Evolutionary conservation across 371 early-diverging fungal species (phyloP).

Genomic region (Sporodiniella umbellata): DNA sequence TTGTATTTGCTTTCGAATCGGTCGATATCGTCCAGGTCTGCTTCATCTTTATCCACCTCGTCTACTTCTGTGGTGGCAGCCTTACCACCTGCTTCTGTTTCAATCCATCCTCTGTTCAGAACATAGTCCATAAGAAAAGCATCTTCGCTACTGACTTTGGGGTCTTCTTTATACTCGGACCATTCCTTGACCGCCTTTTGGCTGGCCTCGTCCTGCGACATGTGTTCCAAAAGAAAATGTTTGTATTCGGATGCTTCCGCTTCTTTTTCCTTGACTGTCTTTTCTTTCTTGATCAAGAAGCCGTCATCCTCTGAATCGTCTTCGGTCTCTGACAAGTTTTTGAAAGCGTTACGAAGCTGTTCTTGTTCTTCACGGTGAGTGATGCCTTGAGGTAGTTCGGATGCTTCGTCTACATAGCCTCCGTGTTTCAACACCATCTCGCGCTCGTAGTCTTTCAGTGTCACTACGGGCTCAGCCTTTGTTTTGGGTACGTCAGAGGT

Average conservation of each 20-base stretch:
- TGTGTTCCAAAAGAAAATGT: constrained; percentile 75
- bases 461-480: constrained; percentile 58
- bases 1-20: constrained; percentile 90
- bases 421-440: constrained; percentile 69
- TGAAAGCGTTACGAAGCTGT: constrained; percentile 71
- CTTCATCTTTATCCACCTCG: constrained; percentile 64
- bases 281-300: constrained; percentile 71
- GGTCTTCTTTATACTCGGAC: constrained; percentile 55
- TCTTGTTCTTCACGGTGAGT: constrained; percentile 87
- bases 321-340: constrained; percentile 44
- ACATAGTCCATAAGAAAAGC: constrained; percentile 90
- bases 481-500: constrained; percentile 61
- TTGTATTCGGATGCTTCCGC: constrained; percentile 81
- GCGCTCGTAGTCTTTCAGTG: constrained; percentile 78
- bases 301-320: constrained; percentile 57
- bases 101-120: constrained; percentile 93
- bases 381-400: constrained; percentile 26
- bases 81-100: constrained; percentile 54
- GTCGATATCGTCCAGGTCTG: constrained; percentile 72
- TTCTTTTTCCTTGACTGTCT: constrained; percentile 68
- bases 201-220: constrained; percentile 55
- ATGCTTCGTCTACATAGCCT: constrained; percentile 62
- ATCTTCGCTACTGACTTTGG: constrained; percentile 62
- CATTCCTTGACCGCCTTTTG: constrained; percentile 60
- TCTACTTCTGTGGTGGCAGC: constrained; percentile 36